Base-by-base conservation (phyloP, 345 rosid species). In the Populus deltoides region DNA sequence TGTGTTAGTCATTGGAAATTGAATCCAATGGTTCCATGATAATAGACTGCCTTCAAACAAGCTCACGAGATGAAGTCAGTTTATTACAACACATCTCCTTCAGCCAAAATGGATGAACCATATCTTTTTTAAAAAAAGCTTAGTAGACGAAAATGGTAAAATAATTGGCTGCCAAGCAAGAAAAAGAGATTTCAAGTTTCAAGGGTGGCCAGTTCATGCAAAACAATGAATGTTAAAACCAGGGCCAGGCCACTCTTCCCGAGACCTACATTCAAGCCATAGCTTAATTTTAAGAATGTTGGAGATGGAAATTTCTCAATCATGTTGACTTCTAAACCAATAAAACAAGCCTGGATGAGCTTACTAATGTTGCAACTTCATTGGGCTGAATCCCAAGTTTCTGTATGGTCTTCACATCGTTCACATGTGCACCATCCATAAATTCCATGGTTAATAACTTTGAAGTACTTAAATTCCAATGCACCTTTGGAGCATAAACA, bases 361-460 rank as follows among this genome's bases (percentile, higher is more conserved):
- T 90, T 91, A 92, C 99, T 66, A 96, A 87, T 84, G 79, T 88
- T 61, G 98, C 87, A 81, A 96, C 94, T 71, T 96, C 97, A 66
- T 80, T 77, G 1, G 93, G 94, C 76, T 77, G 92, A 77, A 96
- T 88, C 61, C 97, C 94, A 85, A 96, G 96, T 83, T 75, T 85
- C 79, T 7, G 88, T 63, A 96, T 89, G 76, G 84, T 70, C 86
- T 81, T 90, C 83, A 93, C 88, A 75, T 96, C 97, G 79, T 89
- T 87, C 77, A 93, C 88, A 81, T 90, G 93, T 66, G 91, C 97
- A 84, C 94, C 98, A 68, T 96, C 99, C 76, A 96, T 92, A 85
- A 87, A 96, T 83, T 96, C 99, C 99, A 96, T 96, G 43, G 89
- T 91, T 81, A 96, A 84, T 81, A 96, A 81, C 87, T 90, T 96